phyloP scores from a whole-genome alignment of 176 grass and related monocot genomes.

The Chrysopogon serrulatus region DNA sequence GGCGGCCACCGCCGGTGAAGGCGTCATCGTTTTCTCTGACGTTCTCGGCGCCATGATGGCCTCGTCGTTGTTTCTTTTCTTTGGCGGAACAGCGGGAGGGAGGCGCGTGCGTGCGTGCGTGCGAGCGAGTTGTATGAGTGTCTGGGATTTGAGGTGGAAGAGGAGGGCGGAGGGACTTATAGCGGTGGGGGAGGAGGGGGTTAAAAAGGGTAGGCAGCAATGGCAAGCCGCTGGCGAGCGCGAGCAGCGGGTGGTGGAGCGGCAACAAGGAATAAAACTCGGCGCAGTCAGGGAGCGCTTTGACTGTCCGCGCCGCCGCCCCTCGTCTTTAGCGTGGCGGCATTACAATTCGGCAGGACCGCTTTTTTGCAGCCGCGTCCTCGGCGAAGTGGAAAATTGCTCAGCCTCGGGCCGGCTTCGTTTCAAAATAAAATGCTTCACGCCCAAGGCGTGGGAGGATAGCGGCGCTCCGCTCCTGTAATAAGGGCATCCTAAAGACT shows the following conservation, averaged over 20 bases:
- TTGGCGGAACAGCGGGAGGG: background rate
- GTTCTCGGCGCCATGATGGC: slow-evolving; percentile 43
- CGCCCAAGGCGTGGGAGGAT: background rate
- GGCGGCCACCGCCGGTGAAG: slow-evolving; percentile 4
- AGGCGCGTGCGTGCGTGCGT: slow-evolving; percentile 1
- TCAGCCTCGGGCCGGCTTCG: background rate
- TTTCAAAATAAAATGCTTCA: background rate
- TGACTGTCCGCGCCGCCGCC: slow-evolving; percentile 72
- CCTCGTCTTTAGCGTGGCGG: slow-evolving; percentile 50
- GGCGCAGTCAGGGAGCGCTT: slow-evolving; percentile 63
- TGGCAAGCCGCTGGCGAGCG: background rate
- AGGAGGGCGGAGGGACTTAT: slow-evolving; percentile 12
- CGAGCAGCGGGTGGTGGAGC: slow-evolving; percentile 40
- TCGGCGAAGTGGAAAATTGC: background rate
- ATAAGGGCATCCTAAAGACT: no score
- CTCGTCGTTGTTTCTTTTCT: background rate
- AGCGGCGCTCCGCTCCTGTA: background rate
- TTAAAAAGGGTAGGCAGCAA: slow-evolving; percentile 14
- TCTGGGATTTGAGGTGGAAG: background rate
- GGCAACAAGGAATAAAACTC: slow-evolving; percentile 49
- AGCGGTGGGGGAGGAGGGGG: slow-evolving; percentile 13
- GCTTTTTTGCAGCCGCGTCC: background rate
- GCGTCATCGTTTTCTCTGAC: slow-evolving; percentile 28
- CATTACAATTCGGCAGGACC: background rate
- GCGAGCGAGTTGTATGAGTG: background rate